Base-by-base conservation (phyloP, 208 protist genomes). In the Acanthamoeba healyi region DNA sequence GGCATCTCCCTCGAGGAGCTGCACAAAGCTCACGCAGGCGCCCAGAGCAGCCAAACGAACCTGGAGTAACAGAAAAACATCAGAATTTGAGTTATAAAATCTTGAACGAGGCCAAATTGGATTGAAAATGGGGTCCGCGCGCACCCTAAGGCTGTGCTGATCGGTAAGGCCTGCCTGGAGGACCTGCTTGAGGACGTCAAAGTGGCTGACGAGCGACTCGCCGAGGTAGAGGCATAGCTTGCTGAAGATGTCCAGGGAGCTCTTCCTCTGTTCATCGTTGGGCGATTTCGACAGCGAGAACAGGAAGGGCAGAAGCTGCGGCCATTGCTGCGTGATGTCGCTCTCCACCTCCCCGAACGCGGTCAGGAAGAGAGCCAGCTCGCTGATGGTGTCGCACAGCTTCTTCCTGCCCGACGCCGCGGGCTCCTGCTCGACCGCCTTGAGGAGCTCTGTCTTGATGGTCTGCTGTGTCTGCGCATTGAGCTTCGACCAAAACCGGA, bases 281-380 rank as follows among this genome's bases (percentile, higher is more conserved):
- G 19, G 36, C 44, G 29, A 84, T 19, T 22, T 79, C 17, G 89
- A 42, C 17, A 29, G 26, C 19, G 56, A 22, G 88, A 97, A 94
- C 17, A 97, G 42, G 46, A 95, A 95, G n/a, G 72, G 81, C 17
- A 96, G 49, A 0, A 97, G 54, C 44, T 96, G 94, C 26, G 92
- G 49, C 96, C 96, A 97, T 81, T 92, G 77, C 77, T 87, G 77
- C 40, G 40, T 87, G 32, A 61, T 51, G 32, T 63, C 49, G 42
- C 42, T 58, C 77, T 87, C 77, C 9, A 63, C 77, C 26, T 51
- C 40, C 7, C 77, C 40, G 24, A 63, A 87, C 7, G 77, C 77
- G n/a, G 77, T 63, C 15, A 87, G 77, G 44, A 87, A 87, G 77
- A 87, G 77, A 22, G 77, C 77, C 77, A 87, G 19, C 26, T 87